Conservation (phyloP, 495 filamentous ascomycete species). For the Penicillium fimorum region DNA sequence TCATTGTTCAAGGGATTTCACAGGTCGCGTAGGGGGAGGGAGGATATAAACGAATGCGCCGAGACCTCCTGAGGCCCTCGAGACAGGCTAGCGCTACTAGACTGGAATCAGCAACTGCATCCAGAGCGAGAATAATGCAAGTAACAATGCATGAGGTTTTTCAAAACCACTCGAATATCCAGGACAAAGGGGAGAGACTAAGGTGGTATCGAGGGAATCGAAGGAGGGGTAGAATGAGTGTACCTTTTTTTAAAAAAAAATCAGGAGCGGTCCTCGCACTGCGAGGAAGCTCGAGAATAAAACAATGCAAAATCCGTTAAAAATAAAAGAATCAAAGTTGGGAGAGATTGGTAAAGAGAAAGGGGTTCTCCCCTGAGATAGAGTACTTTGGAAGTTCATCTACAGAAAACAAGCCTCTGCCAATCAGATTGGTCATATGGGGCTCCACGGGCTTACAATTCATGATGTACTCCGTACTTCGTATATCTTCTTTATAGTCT, state of each 20-base stretch:
- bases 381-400: slow-evolving; percentile 20
- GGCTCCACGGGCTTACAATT: not conserved
- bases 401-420: slow-evolving; percentile 29
- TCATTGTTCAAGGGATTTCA: slow-evolving; percentile 21
- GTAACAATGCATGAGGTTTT: not conserved
- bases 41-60: slow-evolving; percentile 23
- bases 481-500: too few relatives aligned
- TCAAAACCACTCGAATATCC: not conserved
- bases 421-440: slow-evolving; percentile 16
- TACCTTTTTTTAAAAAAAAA: slow-evolving; percentile 1
- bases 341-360: slow-evolving; percentile 11
- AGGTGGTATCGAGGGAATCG: not conserved
- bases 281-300: slow-evolving; percentile 26
- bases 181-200: not conserved
- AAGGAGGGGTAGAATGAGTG: slow-evolving; percentile 6
- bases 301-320: slow-evolving; percentile 6
- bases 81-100: slow-evolving; percentile 6
- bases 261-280: slow-evolving; percentile 28
- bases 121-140: not conserved
- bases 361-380: slow-evolving; percentile 10
- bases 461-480: not conserved
- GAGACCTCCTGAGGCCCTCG: slow-evolving; percentile 30
- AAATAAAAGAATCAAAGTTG: slow-evolving; percentile 1
- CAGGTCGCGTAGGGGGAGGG: slow-evolving; percentile 13
- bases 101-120: slow-evolving; percentile 1